Evolutionary conservation across 352 stramenopile genomes (phyloP), one percentile per base, ranked within the genome.

Genomic region (Pythium volutum): DNA sequence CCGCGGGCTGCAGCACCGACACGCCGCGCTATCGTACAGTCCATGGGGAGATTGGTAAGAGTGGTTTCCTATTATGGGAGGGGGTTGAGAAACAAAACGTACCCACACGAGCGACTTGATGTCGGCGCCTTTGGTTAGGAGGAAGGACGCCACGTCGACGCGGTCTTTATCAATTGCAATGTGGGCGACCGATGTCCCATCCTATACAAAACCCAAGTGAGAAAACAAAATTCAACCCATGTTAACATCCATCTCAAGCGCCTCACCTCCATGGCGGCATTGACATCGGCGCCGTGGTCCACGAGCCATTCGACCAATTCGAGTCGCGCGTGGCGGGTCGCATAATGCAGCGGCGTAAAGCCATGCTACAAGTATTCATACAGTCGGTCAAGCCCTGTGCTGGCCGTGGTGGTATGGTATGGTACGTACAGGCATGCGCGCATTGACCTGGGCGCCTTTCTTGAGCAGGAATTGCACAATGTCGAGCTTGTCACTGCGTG

Each of bases 341-440:
- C 59, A 18, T 43, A 66, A 27, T 66, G 59, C 31, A 66, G 59
- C 51, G 59, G 38, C 52, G 59, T 66, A 33, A 55, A 66, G 6
- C 59, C 59, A 23, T 52, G 50, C 59, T 66, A 29, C 3, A 50
- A 20, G 26, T 6, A 16, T 26, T 12, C 14, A 36, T 11, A 31
- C 22, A 36, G 16, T 4, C 22, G 3, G 12, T 14, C 3, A 31
- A 51, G 25, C 4, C 9, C 18, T 16, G 5, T 7, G 7, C 11
- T 45, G 7, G 18, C 18, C 7, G 18, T 16, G 18, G 38, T 45
- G 18, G 38, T 45, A 22, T 7, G 6, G 5, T 23, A 22, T 7
- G 16, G 8, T 14, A 43, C 48, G 59, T 25, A 67, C 60, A 10
- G 43, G 43, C 60, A 67, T 67, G 16, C n/a, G 34, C 16, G 62